These are phyloP conservation scores for Neurospora sp. DNA, from an alignment of 495 filamentous ascomycete genomes.

Conservation along the genomic window DNA sequence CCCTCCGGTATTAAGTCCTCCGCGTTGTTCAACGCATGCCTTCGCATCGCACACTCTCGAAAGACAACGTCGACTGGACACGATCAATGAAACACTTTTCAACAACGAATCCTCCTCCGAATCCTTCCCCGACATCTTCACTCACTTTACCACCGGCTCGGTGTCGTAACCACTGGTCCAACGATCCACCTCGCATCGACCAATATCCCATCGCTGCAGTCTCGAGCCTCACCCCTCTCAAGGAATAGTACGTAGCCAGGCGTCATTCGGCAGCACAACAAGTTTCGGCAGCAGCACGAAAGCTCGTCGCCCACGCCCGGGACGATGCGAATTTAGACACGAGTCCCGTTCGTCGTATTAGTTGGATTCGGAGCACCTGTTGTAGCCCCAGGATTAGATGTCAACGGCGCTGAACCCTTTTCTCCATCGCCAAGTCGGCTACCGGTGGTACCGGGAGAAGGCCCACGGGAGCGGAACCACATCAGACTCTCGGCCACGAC, in stretches of 20 bases:
- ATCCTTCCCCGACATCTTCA: neutral
- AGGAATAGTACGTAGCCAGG: neutral
- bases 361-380: neutral
- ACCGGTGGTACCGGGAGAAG: neutral
- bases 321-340: neutral
- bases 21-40: neutral
- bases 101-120: neutral
- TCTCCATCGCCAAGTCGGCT: neutral
- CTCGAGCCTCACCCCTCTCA: neutral
- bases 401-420: neutral
- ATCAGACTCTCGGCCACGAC: conserved; percentile 16
- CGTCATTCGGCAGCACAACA: neutral
- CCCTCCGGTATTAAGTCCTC: neutral
- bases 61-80: neutral
- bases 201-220: neutral
- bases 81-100: neutral
- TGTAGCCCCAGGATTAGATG: neutral
- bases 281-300: neutral
- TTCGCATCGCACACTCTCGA: neutral
- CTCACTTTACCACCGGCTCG: neutral
- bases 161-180: neutral
- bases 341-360: neutral
- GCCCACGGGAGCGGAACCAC: conserved; percentile 6
- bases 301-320: neutral
- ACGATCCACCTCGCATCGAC: neutral